Evolutionary conservation across 2,329 filamentous ascomycete species (phyloP), one percentile per base, ranked within the genome.

Genomic region (Hawksworthiomyces lignivorus): DNA sequence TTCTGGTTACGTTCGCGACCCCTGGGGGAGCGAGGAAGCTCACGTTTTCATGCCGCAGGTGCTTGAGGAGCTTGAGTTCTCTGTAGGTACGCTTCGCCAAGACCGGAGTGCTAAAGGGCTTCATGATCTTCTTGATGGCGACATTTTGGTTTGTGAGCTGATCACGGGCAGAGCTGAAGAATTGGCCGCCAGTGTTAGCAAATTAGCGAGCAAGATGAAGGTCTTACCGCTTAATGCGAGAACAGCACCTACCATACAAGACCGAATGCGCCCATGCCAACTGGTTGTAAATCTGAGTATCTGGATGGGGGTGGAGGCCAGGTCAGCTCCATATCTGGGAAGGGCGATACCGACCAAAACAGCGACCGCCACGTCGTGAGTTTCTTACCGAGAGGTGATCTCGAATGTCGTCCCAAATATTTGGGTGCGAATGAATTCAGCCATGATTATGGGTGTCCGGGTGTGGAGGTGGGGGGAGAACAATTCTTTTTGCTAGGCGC

Each of bases 81-180:
- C 92, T 82, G 65, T 98, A 98, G 52, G 92, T 98, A 61, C 92
- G 80, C 73, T 98, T 98, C 45, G 92, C 92, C 36, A 98, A 75
- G 45, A 98, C 92, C 1, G 92, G 89, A n/a, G 92, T 98, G 74
- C 89, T 96, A 69, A 98, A 98, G 9, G 92, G 92, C 73, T 97
- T 98, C 90, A 98, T 97, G 61, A 98, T 98, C 79, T 98, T 98
- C 78, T 98, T 98, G 62, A 98, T 89, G 46, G 92, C 92, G 48
- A 98, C 92, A 66, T 89, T 88, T 65, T 96, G 89, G 62, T 79
- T 86, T 47, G 92, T 97, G 66, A 98, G 87, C 71, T 97, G 89
- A 65, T 98, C 92, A 68, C 88, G 90, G 45, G 92, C 92, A 51
- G 92, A 97, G 68, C 90, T 97, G 51, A n/a, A 17, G 21, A n/a